Evolutionary conservation across 352 stramenopile species (phyloP), one percentile per base, ranked within the genome.

Genomic region (Phytophthora niederhauseri): DNA sequence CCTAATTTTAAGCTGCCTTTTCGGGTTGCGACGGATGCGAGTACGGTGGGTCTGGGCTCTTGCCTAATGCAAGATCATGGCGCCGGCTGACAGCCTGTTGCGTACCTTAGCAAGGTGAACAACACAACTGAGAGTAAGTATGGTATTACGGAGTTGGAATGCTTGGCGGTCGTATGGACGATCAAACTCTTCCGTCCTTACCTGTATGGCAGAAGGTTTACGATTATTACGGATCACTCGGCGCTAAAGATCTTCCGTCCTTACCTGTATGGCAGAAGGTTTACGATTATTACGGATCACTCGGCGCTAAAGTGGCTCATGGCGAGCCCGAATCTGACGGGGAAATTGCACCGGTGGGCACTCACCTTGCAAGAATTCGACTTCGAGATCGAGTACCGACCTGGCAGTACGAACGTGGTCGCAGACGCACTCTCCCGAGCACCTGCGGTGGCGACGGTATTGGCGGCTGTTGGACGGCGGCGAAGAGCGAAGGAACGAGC

Each of bases 321-420:
- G 48, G 36, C 19, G 12, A 54, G 48, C n/a, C 19, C 19, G 6
- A 54, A 54, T 9, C 57, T 69, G 6, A 54, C 17, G 1, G 46
- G 36, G 2, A 26, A 41, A 17, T 34, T 75, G 20, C 62, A 74
- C 7, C 20, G 63, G 0, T 78, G 66, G 66, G 59, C 63, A 19
- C 15, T 75, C 9, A 53, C 48, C 6, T 66, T 78, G 8, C 66
- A 72, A 26, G 61, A 75, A 24, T 75, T 67, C 49, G 20, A 72
- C 50, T 64, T 75, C 17, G 24, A 58, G 15, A 5, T 75, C 9
- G 50, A 51, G n/a, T 71, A 64, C 20, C 31, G 41, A 1, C 50
- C 66, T 3, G 64, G 64, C 1, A 61, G 60, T 2, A 34, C 50
- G 0, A 73, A 73, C 20, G 54, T 66, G 0, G 69, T 70, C 1